Evolutionary conservation across 1,139 yeast species (phyloP).

Genomic region (Candida gigantensis): DNA sequence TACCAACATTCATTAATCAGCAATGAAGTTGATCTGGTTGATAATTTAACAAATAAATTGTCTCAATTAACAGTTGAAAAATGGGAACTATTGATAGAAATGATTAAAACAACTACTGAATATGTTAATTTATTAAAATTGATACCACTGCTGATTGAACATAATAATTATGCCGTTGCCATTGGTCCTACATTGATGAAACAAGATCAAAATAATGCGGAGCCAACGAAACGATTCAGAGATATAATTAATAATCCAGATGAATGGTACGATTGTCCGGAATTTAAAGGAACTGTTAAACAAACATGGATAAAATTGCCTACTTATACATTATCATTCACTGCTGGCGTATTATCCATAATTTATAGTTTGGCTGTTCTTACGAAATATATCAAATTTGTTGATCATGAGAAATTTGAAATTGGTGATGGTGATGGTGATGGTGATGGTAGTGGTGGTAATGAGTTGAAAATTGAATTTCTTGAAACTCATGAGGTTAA

Average conservation of each 20-base stretch:
- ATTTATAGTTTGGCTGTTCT: slow-evolving; percentile 30
- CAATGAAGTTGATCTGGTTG: slow-evolving; percentile 20
- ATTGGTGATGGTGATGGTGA: too few relatives aligned
- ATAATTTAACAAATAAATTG: slow-evolving; percentile 20
- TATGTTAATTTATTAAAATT: slow-evolving; percentile 21
- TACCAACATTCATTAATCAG: slow-evolving; percentile 15
- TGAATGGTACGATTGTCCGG: slow-evolving; percentile 28
- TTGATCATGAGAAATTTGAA: too few relatives aligned
- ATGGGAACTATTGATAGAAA: slow-evolving; percentile 21
- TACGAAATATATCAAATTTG: slow-evolving; percentile 23
- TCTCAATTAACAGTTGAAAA: slow-evolving; percentile 19
- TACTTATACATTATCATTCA: slow-evolving; percentile 27
- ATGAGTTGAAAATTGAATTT: slow-evolving; percentile 13
- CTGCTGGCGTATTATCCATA: slow-evolving; percentile 27
- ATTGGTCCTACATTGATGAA: slow-evolving; percentile 13
- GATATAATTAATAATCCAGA: slow-evolving; percentile 9
- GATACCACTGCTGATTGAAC: slow-evolving; percentile 16
- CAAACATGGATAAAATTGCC: slow-evolving; percentile 47
- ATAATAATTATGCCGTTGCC: slow-evolving; percentile 15
- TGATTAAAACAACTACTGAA: slow-evolving; percentile 17
- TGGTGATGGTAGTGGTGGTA: slow-evolving; percentile 8
- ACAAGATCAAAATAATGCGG: slow-evolving; percentile 1
- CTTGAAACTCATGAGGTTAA: slow-evolving; percentile 9
- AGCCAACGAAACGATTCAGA: slow-evolving; percentile 5
- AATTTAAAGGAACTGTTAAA: slow-evolving; percentile 19